These are phyloP conservation scores for Nadsonia starkeyi-henricii DNA, from an alignment of 1,139 yeast genomes.

Conservation along the genomic window DNA sequence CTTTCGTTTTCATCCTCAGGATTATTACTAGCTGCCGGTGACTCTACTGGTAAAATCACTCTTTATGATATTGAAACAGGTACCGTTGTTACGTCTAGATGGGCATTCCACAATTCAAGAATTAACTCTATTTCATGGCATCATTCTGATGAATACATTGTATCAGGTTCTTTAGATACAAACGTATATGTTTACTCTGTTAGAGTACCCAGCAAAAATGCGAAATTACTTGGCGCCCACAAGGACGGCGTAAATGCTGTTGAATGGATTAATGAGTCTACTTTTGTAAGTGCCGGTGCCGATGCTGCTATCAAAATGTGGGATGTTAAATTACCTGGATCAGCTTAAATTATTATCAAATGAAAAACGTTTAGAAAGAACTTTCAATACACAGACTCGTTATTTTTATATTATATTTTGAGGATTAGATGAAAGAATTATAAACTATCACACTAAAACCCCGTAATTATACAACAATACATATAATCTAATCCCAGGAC, in stretches of 20 bases:
- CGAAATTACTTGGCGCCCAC: conserved; percentile 69
- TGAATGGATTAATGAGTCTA: conserved; percentile 42
- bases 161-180: conserved; percentile 75
- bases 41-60: conserved; percentile 68
- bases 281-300: conserved; percentile 56
- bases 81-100: conserved; percentile 63
- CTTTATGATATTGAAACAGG: conserved; percentile 45
- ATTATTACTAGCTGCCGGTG: conserved; percentile 68
- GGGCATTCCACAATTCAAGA: conserved; percentile 89
- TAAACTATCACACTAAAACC: too few relatives aligned
- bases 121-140: conserved; percentile 73
- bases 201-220: conserved; percentile 58
- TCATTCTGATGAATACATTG: conserved; percentile 52
- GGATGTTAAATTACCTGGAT: conserved; percentile 23
- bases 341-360: not conserved
- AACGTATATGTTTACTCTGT: conserved; percentile 70
- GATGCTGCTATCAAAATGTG: conserved; percentile 76
- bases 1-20: conserved; percentile 63
- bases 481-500: conserved; percentile 1
- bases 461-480: not conserved
- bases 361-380: not conserved
- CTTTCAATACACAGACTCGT: not conserved
- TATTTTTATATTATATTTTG: too few relatives aligned
- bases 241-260: conserved; percentile 74
- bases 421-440: too few relatives aligned